Percentiles rank a stretch among this genome's conserved stretches.
Evolutionary conservation across 768 basidiomycete species (phyloP).

Genomic region (Fomitopsis serialis): DNA sequence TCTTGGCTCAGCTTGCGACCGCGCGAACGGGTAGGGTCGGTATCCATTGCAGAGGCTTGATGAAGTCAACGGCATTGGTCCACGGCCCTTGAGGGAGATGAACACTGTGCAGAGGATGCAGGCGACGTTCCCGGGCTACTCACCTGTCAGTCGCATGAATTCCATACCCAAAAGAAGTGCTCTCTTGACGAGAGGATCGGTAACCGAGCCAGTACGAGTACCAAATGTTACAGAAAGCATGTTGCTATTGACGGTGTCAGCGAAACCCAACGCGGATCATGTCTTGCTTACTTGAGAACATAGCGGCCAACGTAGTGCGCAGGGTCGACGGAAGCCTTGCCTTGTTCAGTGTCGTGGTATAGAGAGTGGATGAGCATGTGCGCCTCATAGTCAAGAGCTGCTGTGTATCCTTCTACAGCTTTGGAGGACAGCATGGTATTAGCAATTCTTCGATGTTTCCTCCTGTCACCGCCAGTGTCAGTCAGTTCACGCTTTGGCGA

Average conservation of each 20-base stretch:
- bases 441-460: conserved; percentile 39
- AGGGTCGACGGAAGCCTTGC: conserved; percentile 30
- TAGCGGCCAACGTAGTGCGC: conserved; percentile 34
- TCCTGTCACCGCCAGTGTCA: conserved; percentile 20
- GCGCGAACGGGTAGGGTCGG: conserved; percentile 34
- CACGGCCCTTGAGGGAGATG: conserved; percentile 30
- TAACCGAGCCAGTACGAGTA: conserved; percentile 33
- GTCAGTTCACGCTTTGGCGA: background rate
- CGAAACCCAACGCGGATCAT: no score
- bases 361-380: conserved; percentile 37
- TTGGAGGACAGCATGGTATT: conserved; percentile 25
- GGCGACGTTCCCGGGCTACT: no score
- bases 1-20: conserved; percentile 34
- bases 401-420: conserved; percentile 31
- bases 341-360: conserved; percentile 27
- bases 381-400: conserved; percentile 23
- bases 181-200: conserved; percentile 31
- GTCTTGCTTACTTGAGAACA: conserved; percentile 13
- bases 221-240: conserved; percentile 41
- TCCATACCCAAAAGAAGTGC: conserved; percentile 35
- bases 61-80: conserved; percentile 41
- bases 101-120: background rate
- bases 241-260: conserved; percentile 19
- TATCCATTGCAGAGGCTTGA: conserved; percentile 35
- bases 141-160: conserved; percentile 33